These are phyloP conservation scores for Sugiyamaella marilandica DNA, from an alignment of 805 yeast genomes.

Conservation along the genomic window DNA sequence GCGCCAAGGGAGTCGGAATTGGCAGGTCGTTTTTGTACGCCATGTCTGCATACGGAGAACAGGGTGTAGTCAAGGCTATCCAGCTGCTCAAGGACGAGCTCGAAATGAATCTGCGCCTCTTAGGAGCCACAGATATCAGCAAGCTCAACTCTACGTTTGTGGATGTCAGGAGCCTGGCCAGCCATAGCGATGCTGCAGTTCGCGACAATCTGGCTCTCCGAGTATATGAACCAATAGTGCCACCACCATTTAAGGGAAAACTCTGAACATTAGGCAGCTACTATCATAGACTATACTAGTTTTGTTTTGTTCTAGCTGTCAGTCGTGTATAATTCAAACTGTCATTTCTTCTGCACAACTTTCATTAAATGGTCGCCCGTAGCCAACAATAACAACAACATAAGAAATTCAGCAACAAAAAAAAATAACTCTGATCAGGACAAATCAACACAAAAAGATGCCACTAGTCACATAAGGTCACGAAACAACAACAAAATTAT, in stretches of 20 bases:
- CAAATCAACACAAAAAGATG: neutral
- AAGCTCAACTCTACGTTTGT: slow-evolving; percentile 58
- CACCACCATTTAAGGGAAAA: slow-evolving; percentile 46
- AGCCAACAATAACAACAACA: no score
- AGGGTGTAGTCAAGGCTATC: slow-evolving; percentile 62
- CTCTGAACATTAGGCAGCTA: slow-evolving; percentile 14
- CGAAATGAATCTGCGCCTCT: slow-evolving; percentile 69
- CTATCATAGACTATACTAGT: no score
- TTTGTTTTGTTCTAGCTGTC: no score
- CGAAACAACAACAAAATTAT: neutral
- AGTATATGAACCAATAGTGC: slow-evolving; percentile 53
- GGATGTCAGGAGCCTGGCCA: slow-evolving; percentile 47
- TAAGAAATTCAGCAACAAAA: no score
- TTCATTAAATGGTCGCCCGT: no score
- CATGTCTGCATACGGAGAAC: slow-evolving; percentile 74
- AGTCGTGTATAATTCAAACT: neutral
- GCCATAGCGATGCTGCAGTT: slow-evolving; percentile 39
- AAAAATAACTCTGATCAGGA: neutral
- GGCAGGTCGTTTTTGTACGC: slow-evolving; percentile 76
- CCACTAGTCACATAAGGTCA: neutral
- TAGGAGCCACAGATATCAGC: slow-evolving; percentile 62
- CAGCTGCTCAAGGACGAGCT: slow-evolving; percentile 66
- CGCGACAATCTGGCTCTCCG: slow-evolving; percentile 50
- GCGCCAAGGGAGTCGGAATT: slow-evolving; percentile 70
- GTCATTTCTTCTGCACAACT: neutral